phyloP scores from a whole-genome alignment of 192 early-diverging fungal species.

The Podila epigama region DNA sequence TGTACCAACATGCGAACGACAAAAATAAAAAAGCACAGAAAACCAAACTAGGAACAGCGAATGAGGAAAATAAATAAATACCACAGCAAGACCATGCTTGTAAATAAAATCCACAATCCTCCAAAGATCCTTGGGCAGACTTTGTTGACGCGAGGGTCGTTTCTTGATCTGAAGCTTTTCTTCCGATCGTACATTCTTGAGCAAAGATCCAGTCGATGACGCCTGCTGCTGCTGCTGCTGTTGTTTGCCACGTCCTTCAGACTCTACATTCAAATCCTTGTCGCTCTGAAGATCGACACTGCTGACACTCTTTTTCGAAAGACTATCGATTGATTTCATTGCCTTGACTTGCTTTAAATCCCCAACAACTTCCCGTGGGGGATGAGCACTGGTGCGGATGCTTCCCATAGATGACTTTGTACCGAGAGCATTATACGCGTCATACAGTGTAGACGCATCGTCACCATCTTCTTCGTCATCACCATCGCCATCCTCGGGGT shows the following conservation, averaged over 20 bases:
- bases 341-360: slow-evolving; percentile 23
- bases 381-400: slow-evolving; percentile 25
- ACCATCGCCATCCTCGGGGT: slow-evolving; percentile 47
- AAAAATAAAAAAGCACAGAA: neutral
- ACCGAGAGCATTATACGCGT: slow-evolving; percentile 52
- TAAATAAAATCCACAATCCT: slow-evolving; percentile 76
- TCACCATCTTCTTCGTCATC: slow-evolving; percentile 33
- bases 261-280: neutral
- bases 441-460: slow-evolving; percentile 52
- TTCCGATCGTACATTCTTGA: slow-evolving; percentile 5
- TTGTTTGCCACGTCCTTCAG: slow-evolving; percentile 4
- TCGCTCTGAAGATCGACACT: neutral
- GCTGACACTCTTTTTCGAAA: neutral
- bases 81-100: slow-evolving; percentile 68
- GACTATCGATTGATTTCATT: slow-evolving; percentile 28
- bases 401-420: slow-evolving; percentile 53
- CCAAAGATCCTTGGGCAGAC: slow-evolving; percentile 75
- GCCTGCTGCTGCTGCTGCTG: no score
- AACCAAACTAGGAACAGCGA: neutral
- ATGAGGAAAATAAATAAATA: slow-evolving; percentile 11
- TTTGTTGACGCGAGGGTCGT: slow-evolving; percentile 29
- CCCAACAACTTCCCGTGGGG: neutral
- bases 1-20: neutral
- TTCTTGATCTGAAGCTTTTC: neutral
- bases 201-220: no score